These are phyloP conservation scores for Daldinia grandis DNA, from an alignment of 495 filamentous ascomycete species.

Conservation along the genomic window DNA sequence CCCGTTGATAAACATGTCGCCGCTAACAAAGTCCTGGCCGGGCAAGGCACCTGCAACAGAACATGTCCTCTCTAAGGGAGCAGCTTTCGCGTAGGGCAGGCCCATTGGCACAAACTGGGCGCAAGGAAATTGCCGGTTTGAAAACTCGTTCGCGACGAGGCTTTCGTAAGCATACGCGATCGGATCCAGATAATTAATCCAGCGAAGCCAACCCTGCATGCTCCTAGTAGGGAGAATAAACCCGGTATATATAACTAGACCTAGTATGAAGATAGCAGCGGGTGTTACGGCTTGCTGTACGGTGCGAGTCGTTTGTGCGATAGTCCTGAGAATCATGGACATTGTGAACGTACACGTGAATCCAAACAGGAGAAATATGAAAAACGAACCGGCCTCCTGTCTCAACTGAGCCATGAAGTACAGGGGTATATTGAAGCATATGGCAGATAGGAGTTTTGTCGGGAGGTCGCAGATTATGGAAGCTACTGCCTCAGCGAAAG, in stretches of 20 bases:
- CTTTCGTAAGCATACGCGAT: slow-evolving; percentile 80
- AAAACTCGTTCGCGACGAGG: slow-evolving; percentile 86
- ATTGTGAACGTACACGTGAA: slow-evolving; percentile 66
- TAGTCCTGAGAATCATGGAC: slow-evolving; percentile 68
- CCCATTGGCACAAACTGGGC: slow-evolving; percentile 65
- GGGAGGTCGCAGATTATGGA: slow-evolving; percentile 68
- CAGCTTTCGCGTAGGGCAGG: slow-evolving; percentile 56
- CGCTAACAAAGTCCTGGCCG: slow-evolving; percentile 63
- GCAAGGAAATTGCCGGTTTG: slow-evolving; percentile 70
- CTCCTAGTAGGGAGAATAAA: slow-evolving; percentile 76
- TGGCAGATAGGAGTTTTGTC: slow-evolving; percentile 55
- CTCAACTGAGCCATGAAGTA: slow-evolving; percentile 68
- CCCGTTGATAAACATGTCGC: slow-evolving; percentile 70
- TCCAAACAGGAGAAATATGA: slow-evolving; percentile 67
- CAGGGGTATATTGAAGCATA: slow-evolving; percentile 63
- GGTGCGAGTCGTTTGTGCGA: slow-evolving; percentile 73
- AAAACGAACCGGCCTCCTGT: slow-evolving; percentile 64
- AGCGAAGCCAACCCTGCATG: slow-evolving; percentile 84
- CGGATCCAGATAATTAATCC: slow-evolving; percentile 84
- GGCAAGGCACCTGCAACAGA: slow-evolving; percentile 66
- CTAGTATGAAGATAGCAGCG: slow-evolving; percentile 73
- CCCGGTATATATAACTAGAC: slow-evolving; percentile 81
- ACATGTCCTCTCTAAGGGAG: slow-evolving; percentile 61
- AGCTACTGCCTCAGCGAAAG: slow-evolving; percentile 66
- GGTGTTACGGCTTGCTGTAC: slow-evolving; percentile 77